These are phyloP conservation scores for Suhomyces kilbournensis DNA, from an alignment of 805 yeast genomes.

Conservation along the genomic window DNA sequence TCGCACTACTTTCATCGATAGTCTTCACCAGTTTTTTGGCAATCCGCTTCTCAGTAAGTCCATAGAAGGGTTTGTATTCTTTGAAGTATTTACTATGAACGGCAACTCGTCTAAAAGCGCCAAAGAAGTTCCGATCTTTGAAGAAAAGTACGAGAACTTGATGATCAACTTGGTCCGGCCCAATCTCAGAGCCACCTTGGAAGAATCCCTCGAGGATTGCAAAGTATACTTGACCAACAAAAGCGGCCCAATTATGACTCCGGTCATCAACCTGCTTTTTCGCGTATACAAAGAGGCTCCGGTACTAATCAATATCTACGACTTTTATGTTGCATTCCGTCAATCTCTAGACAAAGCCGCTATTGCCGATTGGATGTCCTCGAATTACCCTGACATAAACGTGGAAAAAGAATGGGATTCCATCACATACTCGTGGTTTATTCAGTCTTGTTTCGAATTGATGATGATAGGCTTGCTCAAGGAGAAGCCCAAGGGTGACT, in stretches of 20 bases:
- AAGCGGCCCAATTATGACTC: constrained; percentile 19
- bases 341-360: constrained; percentile 37
- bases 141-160: constrained; percentile 38
- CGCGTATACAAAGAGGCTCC: constrained; percentile 79
- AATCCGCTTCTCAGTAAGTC: constrained; percentile 16
- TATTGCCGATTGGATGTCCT: constrained; percentile 9
- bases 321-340: constrained; percentile 61
- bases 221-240: constrained; percentile 17
- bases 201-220: constrained; percentile 30
- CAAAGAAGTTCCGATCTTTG: constrained; percentile 15
- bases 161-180: constrained; percentile 40
- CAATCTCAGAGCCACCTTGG: constrained; percentile 28
- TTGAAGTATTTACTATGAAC: constrained; percentile 31
- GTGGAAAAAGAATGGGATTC: constrained; percentile 55
- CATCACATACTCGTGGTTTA: constrained; percentile 64
- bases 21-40: constrained; percentile 14
- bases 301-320: constrained; percentile 61
- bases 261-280: constrained; percentile 57
- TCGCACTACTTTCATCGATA: neutral
- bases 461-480: constrained; percentile 66
- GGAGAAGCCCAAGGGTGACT: constrained; percentile 60
- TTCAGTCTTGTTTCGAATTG: constrained; percentile 71
- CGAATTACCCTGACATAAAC: neutral
- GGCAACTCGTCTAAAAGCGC: constrained; percentile 15
- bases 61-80: constrained; percentile 26